A percentile compares a stretch with the other conserved stretches of the same genome.
Evolutionary conservation across 352 stramenopile species (phyloP).

Genomic region (Pythium vanterpoolii): DNA sequence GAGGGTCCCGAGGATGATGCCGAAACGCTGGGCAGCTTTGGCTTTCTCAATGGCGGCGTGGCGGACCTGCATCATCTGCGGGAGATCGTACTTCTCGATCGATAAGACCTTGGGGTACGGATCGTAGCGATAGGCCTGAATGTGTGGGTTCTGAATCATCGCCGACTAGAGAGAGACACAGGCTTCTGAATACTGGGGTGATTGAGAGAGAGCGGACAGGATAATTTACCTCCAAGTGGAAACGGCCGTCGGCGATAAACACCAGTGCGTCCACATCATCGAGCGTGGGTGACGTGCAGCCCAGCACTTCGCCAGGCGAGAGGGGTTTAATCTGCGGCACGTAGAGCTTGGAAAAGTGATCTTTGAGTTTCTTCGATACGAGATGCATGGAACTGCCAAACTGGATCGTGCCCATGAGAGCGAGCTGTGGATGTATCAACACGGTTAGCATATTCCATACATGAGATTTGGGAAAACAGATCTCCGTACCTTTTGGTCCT

Average conservation of each 20-base stretch:
- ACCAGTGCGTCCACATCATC: slow-evolving; percentile 92
- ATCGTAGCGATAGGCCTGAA: slow-evolving; percentile 97
- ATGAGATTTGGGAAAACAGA: neutral
- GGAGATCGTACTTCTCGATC: slow-evolving; percentile 96
- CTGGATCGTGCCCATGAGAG: slow-evolving; percentile 95
- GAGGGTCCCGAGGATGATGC: slow-evolving; percentile 98
- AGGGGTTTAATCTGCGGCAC: slow-evolving; percentile 97
- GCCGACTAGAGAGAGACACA: slow-evolving; percentile 80
- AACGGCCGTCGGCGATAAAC: slow-evolving; percentile 99
- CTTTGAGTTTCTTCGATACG: slow-evolving; percentile 63
- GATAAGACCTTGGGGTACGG: slow-evolving; percentile 98
- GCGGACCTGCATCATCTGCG: slow-evolving; percentile 94
- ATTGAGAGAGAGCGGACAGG: too few relatives aligned
- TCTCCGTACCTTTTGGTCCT: slow-evolving; percentile 57
- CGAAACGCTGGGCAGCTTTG: slow-evolving; percentile 88
- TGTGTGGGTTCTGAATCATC: slow-evolving; percentile 98
- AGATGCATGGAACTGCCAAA: slow-evolving; percentile 92
- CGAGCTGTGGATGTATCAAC: slow-evolving; percentile 48
- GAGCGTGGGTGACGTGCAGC: slow-evolving; percentile 96
- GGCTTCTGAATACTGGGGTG: too few relatives aligned
- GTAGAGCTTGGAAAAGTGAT: slow-evolving; percentile 77
- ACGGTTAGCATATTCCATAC: neutral
- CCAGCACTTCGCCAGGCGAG: slow-evolving; percentile 97
- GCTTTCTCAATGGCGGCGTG: slow-evolving; percentile 72
- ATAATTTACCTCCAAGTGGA: slow-evolving; percentile 94